Base-by-base conservation (phyloP, 2,329 filamentous ascomycete genomes). In the Ascochyta koolunga region DNA sequence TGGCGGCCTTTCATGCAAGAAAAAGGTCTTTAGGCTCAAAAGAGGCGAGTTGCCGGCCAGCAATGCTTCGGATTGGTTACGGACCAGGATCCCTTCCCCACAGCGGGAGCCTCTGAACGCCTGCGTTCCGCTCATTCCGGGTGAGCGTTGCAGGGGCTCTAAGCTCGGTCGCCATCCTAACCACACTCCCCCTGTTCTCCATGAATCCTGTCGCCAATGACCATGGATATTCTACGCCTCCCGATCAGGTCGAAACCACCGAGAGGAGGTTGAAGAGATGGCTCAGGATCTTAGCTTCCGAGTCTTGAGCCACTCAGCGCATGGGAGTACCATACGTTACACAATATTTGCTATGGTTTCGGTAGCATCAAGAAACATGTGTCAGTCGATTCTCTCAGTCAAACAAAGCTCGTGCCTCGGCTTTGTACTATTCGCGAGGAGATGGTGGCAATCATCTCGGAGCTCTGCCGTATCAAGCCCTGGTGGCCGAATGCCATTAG, bases 361-460 rank as follows among this genome's bases (percentile, higher is more conserved):
- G 36, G 45, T 41, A 36, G 18, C 35, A 54, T 50, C 31, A 43
- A 54, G 29, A 50, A 61, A 53, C 65, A 64, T 62, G 59, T 64
- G 59, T 56, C 56, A 64, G 55, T 58, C 44, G 41, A 60, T 56
- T 35, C 52, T 45, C 47, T 27, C 27, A 48, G 38, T 37, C 21
- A 41, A 45, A 50, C 19, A 41, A 50, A 29, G 41, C 33, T 43
- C 42, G 52, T 57, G 63, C 67, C 61, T 66, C 65, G 64, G 64
- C 58, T 54, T 39, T 27, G 22, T 54, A 51, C 43, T 46, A 48
- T 44, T 52, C 44, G 43, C 50, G 50, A 56, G 56, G 35, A 54
- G 11, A 31, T 22, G 33, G 59, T 68, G 67, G 64, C 65, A 61
- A 69, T 64, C 64, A 67, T 67, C 48, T 71, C 71, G 72, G 72